phyloP scores from a whole-genome alignment of 768 basidiomycete genomes.

The Podaxis sp. region DNA sequence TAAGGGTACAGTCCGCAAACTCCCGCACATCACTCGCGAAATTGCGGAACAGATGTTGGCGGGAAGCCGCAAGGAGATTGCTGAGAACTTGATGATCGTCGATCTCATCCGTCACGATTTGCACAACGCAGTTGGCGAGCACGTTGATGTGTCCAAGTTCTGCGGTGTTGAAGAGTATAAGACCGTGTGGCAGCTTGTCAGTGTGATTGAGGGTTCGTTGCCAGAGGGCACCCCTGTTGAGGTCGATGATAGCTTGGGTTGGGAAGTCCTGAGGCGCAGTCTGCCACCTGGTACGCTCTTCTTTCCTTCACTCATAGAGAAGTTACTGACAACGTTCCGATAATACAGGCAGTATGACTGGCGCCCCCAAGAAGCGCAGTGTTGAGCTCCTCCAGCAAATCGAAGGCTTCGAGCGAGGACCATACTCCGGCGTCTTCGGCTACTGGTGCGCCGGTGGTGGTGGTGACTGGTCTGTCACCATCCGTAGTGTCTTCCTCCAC shows the following conservation, averaged over 20 bases:
- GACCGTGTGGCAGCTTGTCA: conserved; percentile 94
- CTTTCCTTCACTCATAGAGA: neutral
- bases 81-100: conserved; percentile 98
- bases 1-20: conserved; percentile 87
- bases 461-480: conserved; percentile 92
- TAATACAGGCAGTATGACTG: conserved; percentile 88
- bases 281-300: conserved; percentile 75
- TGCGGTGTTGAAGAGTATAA: conserved; percentile 90
- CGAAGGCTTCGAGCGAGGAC: conserved; percentile 67
- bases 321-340: neutral
- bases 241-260: conserved; percentile 56
- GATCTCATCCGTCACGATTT: conserved; percentile 95
- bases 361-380: conserved; percentile 93
- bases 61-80: conserved; percentile 83
- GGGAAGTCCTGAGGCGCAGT: conserved; percentile 75
- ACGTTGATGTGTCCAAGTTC: conserved; percentile 81
- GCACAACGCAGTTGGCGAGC: conserved; percentile 76
- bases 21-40: conserved; percentile 57
- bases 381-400: conserved; percentile 85
- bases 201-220: conserved; percentile 80
- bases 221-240: conserved; percentile 30
- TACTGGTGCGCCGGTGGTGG: conserved; percentile 89
- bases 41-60: conserved; percentile 60
- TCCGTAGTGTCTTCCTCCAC: conserved; percentile 86
- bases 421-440: conserved; percentile 93